Evolutionary conservation across 192 early-diverging fungal species (phyloP).

Genomic region (Entomortierella beljakovae): DNA sequence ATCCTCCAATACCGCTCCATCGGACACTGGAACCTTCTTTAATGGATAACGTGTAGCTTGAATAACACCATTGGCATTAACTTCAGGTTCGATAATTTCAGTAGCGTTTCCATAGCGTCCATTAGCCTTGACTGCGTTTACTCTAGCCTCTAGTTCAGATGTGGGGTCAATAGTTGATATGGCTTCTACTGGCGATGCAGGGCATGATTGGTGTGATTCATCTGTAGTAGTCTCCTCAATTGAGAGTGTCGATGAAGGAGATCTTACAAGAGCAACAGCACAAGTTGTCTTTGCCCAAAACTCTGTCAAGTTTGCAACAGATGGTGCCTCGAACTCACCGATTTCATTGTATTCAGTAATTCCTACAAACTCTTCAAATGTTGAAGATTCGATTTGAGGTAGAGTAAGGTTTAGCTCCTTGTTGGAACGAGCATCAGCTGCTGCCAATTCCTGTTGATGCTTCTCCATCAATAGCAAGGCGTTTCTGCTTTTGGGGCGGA

Average conservation of each 20-base stretch:
- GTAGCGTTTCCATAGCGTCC: background rate
- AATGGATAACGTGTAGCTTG: conserved; percentile 24
- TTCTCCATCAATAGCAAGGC: conserved; percentile 21
- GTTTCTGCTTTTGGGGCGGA: conserved; percentile 24
- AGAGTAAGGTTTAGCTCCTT: background rate
- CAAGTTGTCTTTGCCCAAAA: conserved; percentile 38
- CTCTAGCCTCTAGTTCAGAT: conserved; percentile 11
- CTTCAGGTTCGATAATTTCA: background rate
- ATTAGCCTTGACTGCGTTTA: conserved; percentile 4
- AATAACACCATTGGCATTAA: conserved; percentile 15
- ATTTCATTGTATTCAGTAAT: background rate
- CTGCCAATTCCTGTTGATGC: conserved; percentile 2
- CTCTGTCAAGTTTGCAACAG: conserved; percentile 24
- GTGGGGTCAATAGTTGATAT: background rate
- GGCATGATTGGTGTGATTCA: too few species aligned
- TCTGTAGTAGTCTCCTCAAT: background rate
- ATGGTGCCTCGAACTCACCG: background rate
- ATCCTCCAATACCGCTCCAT: background rate
- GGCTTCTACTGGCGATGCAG: background rate
- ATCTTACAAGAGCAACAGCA: background rate
- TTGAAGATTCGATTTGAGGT: conserved; percentile 7
- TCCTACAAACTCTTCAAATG: background rate
- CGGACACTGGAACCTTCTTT: conserved; percentile 6
- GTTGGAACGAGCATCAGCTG: background rate
- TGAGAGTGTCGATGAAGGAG: background rate